Percentiles rank a stretch among this genome's conserved stretches.
Conservation (phyloP, 257 asterid genomes). For the Rhazya stricta region DNA sequence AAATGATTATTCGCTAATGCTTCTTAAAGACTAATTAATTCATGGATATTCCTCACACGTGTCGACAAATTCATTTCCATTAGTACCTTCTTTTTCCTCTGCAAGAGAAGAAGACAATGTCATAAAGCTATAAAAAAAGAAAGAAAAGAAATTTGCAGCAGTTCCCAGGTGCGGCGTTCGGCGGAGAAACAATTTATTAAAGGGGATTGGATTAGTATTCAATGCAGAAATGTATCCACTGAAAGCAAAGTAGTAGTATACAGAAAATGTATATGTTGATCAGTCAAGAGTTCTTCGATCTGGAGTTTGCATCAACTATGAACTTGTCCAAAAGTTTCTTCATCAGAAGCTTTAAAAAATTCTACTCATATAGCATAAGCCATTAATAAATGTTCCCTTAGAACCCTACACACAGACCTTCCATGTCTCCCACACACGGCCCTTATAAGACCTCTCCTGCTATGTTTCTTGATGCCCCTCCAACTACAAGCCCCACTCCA, state of each 20-base stretch:
- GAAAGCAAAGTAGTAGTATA: conserved; percentile 4
- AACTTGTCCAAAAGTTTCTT: background rate
- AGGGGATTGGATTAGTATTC: conserved; percentile 19
- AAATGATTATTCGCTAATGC: background rate
- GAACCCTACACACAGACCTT: conserved; percentile 55
- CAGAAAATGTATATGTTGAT: conserved; percentile 1
- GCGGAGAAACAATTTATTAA: conserved; percentile 45
- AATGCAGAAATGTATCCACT: conserved; percentile 1
- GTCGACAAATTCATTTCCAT: conserved; percentile 14
- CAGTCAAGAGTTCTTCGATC: background rate
- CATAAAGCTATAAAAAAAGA: conserved; percentile 34
- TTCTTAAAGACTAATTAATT: background rate
- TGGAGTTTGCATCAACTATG: background rate
- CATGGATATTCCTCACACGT: conserved; percentile 25
- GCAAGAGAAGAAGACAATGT: conserved; percentile 16
- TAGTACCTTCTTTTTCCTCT: background rate
- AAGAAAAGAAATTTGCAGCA: conserved; percentile 35
- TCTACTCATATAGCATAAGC: conserved; percentile 43
- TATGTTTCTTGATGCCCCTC: conserved; percentile 12
- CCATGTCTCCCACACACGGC: conserved; percentile 43
- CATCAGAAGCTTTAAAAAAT: conserved; percentile 1
- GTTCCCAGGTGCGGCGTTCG: conserved; percentile 98
- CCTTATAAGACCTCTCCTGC: conserved; percentile 32
- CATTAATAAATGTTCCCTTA: conserved; percentile 62
- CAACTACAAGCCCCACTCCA: conserved; percentile 21